Base-by-base conservation (phyloP, 2,329 filamentous ascomycete species). In the Acarospora socialis region DNA sequence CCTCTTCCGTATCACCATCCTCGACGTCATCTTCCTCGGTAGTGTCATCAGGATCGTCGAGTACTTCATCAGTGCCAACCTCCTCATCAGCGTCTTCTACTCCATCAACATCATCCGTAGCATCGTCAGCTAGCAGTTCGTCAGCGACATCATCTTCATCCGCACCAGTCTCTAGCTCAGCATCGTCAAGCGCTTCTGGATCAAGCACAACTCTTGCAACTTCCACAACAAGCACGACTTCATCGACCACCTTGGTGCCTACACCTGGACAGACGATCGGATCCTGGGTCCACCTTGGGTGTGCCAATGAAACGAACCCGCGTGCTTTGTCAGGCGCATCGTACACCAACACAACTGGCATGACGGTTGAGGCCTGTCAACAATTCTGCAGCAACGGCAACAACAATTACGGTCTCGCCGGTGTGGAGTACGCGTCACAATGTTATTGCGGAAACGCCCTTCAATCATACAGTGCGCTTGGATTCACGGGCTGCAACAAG, bases 211-310 rank as follows among this genome's bases (percentile, higher is more conserved):
- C 34, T 4, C 18, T 39, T 35, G 21, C 33, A 13, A 25, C 37
- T 18, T 20, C 43, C 7, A 33, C 43, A 5, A 38, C 40, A 27
- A 35, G 32, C 9, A 33, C 41, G 3, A 38, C 41, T 6, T 46
- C 50, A 2, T 14, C 33, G 7, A 18, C 29, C 13, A 33, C 21
- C 13, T 18, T 7, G 15, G 13, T 13, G 12, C 33, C 33, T 14
- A 35, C 38, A 0, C 36, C 45, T 10, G 48, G 51, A 6, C 17
- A 39, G 8, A 28, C 31, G 2, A 43, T 48, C n/a, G 39, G 38
- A 7, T 37, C 43, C 17, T 53, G 49, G 39, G 37, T 43, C 30
- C 51, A 56, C 36, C 31, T 56, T 4, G 51, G 54, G 23, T 54
- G 56, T 43, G 50, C 42, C 34, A 53, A 54, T 34, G 51, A 54